Evolutionary conservation across 352 stramenopile species (phyloP).

Genomic region (Phytopythium sindhum): DNA sequence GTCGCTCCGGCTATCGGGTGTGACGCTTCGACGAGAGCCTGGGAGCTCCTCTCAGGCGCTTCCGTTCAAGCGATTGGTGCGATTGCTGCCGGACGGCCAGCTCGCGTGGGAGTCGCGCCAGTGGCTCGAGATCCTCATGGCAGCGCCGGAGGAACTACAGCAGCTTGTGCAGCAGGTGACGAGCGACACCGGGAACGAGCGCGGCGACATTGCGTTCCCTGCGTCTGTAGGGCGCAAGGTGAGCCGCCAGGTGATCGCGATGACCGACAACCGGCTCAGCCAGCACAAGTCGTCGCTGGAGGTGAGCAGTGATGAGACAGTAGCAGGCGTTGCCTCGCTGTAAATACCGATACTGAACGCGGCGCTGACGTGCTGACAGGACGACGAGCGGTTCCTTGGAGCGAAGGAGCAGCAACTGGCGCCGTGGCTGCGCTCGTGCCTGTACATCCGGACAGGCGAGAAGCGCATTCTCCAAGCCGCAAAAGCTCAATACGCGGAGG

Average conservation of each 20-base stretch:
- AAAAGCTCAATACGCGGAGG: conserved; percentile 15
- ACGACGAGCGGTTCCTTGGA: conserved; percentile 46
- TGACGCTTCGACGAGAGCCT: not conserved
- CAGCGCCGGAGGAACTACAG: conserved; percentile 38
- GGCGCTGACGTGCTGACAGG: conserved; percentile 15
- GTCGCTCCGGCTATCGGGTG: conserved; percentile 10
- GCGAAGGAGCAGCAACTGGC: conserved; percentile 47
- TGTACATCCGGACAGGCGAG: conserved; percentile 68
- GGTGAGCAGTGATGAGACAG: conserved; percentile 16
- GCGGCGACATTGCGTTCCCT: conserved; percentile 23
- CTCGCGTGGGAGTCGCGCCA: conserved; percentile 31
- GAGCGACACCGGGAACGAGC: not conserved
- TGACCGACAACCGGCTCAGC: conserved; percentile 17
- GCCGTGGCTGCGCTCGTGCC: conserved; percentile 55
- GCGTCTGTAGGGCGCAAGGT: conserved; percentile 24
- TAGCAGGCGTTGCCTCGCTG: not conserved
- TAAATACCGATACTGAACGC: not conserved
- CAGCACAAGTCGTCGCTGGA: conserved; percentile 27
- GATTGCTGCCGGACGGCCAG: conserved; percentile 17
- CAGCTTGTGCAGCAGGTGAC: conserved; percentile 2
- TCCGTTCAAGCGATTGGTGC: not conserved
- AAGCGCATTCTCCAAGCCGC: conserved; percentile 36
- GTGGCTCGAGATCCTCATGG: conserved; percentile 56
- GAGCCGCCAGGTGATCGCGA: conserved; percentile 13
- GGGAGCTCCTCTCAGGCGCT: not conserved